Evolutionary conservation across 1,284 basidiomycete species (phyloP), one percentile per base, ranked within the genome.

Genomic region (Marasmius tenuissimus): DNA sequence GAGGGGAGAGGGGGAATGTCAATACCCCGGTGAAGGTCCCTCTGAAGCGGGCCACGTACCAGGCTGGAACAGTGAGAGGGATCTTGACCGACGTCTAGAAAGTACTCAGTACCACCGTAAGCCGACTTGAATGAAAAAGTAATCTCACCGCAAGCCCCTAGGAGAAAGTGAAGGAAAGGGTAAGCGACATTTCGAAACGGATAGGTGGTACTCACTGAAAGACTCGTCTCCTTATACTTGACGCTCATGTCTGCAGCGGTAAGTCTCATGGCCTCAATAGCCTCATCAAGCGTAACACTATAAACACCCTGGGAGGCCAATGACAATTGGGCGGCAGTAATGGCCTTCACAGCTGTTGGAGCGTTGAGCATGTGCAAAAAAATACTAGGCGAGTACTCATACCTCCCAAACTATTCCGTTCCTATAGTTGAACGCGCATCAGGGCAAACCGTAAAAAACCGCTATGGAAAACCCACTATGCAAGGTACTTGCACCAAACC

Each of bases 401-500:
- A 85, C 93, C 93, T 75, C 94, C 94, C 18, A 96, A 76, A 69
- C 91, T 93, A 70, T 95, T 96, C 22, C 93, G 84, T 75, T 95
- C 93, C 87, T 91, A 66, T 50, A 18, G 40, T 14, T 49, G 20
- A 61, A 51, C 58, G 42, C 40, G 22, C 60, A 20, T 37, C 57
- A 27, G 18, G 20, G 14, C 45, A 38, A n/a, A 11, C 59, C 16
- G 35, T n/a, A 18, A 34, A n/a, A 60, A 66, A 58, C 39, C 52
- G 34, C 40, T 51, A 34, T 56, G 4, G 57, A 53, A 56, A 33
- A 79, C 88, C 66, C 75, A 94, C 93, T 66, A 97, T 96, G 71
- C 94, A 98, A 1, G 96, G 96, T 8, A 97, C 93, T 75, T 98
- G 95, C 0, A 97, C 94, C 9, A 96, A 83, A 0, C 95, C 94